Evolutionary conservation across 106 monocot species (phyloP).

Genomic region (Dioscorea dumetorum): DNA sequence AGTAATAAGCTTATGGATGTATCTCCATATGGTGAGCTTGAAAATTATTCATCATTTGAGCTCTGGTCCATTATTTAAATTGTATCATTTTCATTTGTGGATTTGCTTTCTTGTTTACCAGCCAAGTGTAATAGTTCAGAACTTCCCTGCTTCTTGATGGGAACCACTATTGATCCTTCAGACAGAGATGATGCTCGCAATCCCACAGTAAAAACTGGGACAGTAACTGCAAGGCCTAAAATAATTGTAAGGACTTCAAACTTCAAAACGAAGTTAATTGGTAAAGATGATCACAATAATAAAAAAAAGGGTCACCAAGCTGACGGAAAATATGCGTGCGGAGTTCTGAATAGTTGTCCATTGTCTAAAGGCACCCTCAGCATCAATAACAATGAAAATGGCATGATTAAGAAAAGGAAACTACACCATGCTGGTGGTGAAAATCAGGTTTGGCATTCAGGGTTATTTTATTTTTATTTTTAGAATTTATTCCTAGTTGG

Average conservation of each 20-base stretch:
- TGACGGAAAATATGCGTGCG: constrained; percentile 8
- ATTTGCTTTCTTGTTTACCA: neutral
- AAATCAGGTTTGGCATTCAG: constrained; percentile 9
- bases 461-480: neutral
- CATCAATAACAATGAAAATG: constrained; percentile 10
- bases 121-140: constrained; percentile 4
- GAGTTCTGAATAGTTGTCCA: constrained; percentile 1
- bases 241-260: constrained; percentile 30
- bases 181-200: constrained; percentile 20
- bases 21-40: constrained; percentile 26
- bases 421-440: constrained; percentile 3
- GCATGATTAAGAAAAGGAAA: constrained; percentile 48
- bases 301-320: constrained; percentile 9
- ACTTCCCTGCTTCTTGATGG: constrained; percentile 6
- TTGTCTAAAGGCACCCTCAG: constrained; percentile 3
- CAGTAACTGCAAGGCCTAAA: constrained; percentile 10
- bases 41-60: neutral
- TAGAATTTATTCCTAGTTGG: neutral
- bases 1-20: constrained; percentile 4
- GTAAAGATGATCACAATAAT: constrained; percentile 8
- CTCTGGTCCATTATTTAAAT: no score
- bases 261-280: constrained; percentile 25
- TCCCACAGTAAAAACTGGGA: constrained; percentile 1
- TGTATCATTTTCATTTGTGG: no score
- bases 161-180: constrained; percentile 8